These are phyloP conservation scores for Lasiosphaeria miniovina DNA, from an alignment of 495 filamentous ascomycete genomes.

Conservation along the genomic window DNA sequence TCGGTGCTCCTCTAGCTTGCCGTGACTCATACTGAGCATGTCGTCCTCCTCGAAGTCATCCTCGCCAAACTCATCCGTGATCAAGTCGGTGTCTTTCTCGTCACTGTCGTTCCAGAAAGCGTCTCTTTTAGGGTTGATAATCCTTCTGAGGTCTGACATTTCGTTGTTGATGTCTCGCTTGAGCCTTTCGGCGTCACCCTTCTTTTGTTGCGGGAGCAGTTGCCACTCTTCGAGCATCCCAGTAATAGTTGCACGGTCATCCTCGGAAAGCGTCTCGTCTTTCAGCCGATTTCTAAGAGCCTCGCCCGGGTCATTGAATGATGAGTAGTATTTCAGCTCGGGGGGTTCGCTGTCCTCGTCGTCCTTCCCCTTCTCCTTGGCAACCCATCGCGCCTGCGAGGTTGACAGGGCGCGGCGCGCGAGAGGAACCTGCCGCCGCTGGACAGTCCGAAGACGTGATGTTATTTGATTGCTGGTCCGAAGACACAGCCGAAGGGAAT, in stretches of 20 bases:
- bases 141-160: conserved; percentile 10
- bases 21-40: conserved; percentile 75
- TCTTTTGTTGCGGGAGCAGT: conserved; percentile 9
- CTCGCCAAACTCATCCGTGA: conserved; percentile 39
- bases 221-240: conserved; percentile 20
- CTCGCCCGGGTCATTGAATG: conserved; percentile 21
- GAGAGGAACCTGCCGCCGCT: conserved; percentile 17
- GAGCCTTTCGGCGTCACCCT: conserved; percentile 14
- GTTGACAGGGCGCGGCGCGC: conserved; percentile 39
- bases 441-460: conserved; percentile 15
- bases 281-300: conserved; percentile 10
- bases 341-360: neutral
- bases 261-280: conserved; percentile 7
- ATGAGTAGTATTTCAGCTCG: conserved; percentile 7
- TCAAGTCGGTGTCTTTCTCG: conserved; percentile 41
- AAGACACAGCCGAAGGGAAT: conserved; percentile 45
- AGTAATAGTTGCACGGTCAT: conserved; percentile 7
- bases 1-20: conserved; percentile 82
- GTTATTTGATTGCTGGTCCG: conserved; percentile 35
- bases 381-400: conserved; percentile 28
- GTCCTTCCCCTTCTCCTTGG: conserved; percentile 11
- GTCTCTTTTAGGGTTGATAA: conserved; percentile 10
- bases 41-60: conserved; percentile 65
- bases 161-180: conserved; percentile 8
- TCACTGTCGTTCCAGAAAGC: conserved; percentile 39